Evolutionary conservation across 1,139 yeast species (phyloP), one percentile per base, ranked within the genome.

Genomic region (Yamadazyma trypodendri): DNA sequence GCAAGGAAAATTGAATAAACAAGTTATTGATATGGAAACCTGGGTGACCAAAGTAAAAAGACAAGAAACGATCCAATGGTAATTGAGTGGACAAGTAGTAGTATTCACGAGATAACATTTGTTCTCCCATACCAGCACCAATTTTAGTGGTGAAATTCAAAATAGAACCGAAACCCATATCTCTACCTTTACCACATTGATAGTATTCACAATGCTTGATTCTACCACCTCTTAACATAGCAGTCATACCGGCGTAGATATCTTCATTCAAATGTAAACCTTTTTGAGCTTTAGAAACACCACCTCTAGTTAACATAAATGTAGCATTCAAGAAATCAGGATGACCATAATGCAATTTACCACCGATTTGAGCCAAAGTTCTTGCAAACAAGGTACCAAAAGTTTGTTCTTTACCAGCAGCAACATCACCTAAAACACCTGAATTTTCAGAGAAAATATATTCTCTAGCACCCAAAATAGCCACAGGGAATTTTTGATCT

Each of bases 111-210:
- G 97, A 89, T 60, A 92, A 75, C 94, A 92, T 90, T 70, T 92
- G 98, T 70, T 92, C 98, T 71, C 98, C 98, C 98, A 92, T 92
- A 85, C 98, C 98, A 58, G 97, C 96, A 76, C 98, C 98, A 81
- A 92, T 92, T 77, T 92, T 92, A 44, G 98, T 92, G 25, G 97
- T 92, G 81, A 92, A 92, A 71, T 92, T 92, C 75, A 92, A 80
- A 77, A 92, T 89, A 29, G 98, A 90, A 48, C 97, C 97, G 67
- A 92, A 92, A 72, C 98, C 98, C 73, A 92, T 81, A 83, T 92
- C 98, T 82, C 98, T 89, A 71, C 98, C 98, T 71, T 92, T 92
- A 84, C 98, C 98, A 81, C 98, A 92, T 71, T 92, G 98, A 71
- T 87, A 92, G 72, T 90, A 92, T 66, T 92, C 98, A 77, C 97